Evolutionary conservation across 306 rosid genomes (phyloP).

Genomic region (Trichosanthes truncata): DNA sequence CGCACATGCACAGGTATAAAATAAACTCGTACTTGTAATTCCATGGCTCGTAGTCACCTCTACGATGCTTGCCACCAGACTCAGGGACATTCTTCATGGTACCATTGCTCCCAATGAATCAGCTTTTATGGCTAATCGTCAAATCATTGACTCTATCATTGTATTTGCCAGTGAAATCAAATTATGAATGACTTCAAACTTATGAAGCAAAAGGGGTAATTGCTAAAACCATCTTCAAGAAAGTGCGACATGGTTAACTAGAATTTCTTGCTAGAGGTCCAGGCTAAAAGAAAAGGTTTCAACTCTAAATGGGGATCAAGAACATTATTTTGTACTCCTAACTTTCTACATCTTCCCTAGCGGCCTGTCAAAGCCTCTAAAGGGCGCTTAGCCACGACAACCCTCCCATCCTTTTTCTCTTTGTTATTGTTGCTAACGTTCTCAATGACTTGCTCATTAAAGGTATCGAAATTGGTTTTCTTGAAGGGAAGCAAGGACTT

Average conservation of each 20-base stretch:
- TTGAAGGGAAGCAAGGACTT: neutral
- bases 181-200: neutral
- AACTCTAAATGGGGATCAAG: neutral
- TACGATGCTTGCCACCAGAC: neutral
- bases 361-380: neutral
- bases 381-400: neutral
- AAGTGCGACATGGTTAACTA: neutral
- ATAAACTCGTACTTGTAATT: neutral
- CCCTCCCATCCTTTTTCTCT: neutral
- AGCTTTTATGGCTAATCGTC: neutral
- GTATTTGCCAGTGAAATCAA: neutral
- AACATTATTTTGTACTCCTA: neutral
- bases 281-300: neutral
- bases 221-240: neutral
- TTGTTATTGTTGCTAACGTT: no score
- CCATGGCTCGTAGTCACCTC: neutral
- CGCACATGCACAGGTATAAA: neutral
- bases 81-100: neutral
- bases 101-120: neutral
- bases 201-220: neutral
- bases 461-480: neutral
- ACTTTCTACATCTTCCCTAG: neutral
- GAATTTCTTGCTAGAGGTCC: neutral
- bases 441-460: neutral
- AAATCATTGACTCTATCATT: neutral